phyloP scores from a whole-genome alignment of 2,329 filamentous ascomycete genomes.

The Aspergillus neotritici region DNA sequence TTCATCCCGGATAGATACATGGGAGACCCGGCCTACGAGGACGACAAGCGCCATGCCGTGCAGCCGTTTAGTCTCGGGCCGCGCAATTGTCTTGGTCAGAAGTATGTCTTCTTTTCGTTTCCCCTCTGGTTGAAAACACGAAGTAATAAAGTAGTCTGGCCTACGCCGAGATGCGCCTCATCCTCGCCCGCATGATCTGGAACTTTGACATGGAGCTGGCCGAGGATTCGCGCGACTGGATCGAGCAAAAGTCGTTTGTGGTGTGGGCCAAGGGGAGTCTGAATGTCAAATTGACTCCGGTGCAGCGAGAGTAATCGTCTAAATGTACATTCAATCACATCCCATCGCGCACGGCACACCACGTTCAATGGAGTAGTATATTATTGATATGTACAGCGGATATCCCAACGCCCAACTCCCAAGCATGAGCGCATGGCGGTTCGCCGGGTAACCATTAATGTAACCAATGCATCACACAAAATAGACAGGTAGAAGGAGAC shows the following conservation, averaged over 20 bases:
- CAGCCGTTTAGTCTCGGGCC: slow-evolving; percentile 48
- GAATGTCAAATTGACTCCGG: slow-evolving; percentile 33
- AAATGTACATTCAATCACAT: no score
- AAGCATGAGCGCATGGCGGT: no score
- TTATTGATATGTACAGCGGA: no score
- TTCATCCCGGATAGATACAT: slow-evolving; percentile 45
- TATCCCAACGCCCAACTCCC: no score
- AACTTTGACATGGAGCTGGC: slow-evolving; percentile 46
- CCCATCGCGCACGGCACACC: no score
- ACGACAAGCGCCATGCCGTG: slow-evolving; percentile 42
- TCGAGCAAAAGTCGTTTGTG: slow-evolving; percentile 36
- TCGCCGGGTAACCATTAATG: no score
- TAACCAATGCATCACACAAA: no score
- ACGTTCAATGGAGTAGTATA: no score
- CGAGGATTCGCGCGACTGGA: slow-evolving; percentile 36
- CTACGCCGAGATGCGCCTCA: slow-evolving; percentile 48
- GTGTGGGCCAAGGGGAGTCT: slow-evolving; percentile 41
- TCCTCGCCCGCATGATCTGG: slow-evolving; percentile 45
- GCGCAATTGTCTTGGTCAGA: slow-evolving; percentile 48
- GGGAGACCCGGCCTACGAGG: slow-evolving; percentile 27
- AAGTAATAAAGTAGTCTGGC: slow-evolving; percentile 38
- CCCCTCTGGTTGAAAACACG: no score
- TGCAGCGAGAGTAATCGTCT: no score
- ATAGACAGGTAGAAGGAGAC: background rate
- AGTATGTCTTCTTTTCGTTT: no score